Evolutionary conservation across 2,329 filamentous ascomycete species (phyloP).

Genomic region (Colletotrichum cereale): DNA sequence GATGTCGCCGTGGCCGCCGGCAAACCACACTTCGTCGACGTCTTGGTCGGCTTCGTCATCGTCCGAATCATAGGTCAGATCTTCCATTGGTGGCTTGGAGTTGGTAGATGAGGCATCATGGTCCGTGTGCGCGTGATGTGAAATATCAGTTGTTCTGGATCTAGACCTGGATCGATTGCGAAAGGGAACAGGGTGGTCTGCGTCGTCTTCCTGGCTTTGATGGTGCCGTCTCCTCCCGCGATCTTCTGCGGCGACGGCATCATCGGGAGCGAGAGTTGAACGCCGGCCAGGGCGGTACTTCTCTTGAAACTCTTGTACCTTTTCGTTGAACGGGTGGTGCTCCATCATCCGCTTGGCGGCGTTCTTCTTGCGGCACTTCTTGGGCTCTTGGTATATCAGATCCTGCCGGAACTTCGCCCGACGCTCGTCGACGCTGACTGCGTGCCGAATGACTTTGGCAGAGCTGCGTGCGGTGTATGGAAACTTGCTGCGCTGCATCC

Average conservation of each 20-base stretch:
- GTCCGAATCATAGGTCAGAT: conserved; percentile 57
- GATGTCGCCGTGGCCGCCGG: conserved; percentile 83
- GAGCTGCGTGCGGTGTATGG: conserved; percentile 73
- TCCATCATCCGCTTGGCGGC: conserved; percentile 42
- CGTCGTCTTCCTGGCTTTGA: conserved; percentile 36
- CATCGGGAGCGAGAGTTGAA: conserved; percentile 35
- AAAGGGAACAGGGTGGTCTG: conserved; percentile 56
- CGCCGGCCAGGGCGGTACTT: conserved; percentile 51
- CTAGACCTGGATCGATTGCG: conserved; percentile 52
- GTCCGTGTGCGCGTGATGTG: background rate
- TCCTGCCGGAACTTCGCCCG: conserved; percentile 80
- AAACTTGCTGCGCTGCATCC: conserved; percentile 85
- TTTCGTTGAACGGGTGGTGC: conserved; percentile 41
- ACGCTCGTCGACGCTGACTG: conserved; percentile 78
- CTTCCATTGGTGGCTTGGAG: conserved; percentile 42
- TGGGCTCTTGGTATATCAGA: conserved; percentile 68
- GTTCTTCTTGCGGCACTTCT: conserved; percentile 42
- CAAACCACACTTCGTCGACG: conserved; percentile 85
- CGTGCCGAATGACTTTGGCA: conserved; percentile 74
- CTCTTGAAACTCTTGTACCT: conserved; percentile 47
- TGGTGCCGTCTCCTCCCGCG: conserved; percentile 21
- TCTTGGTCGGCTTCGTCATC: conserved; percentile 70
- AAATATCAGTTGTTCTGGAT: conserved; percentile 30
- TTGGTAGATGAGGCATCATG: conserved; percentile 30
- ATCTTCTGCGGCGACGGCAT: conserved; percentile 33